Base-by-base conservation (phyloP, 2,329 filamentous ascomycete genomes). In the Capronia epimyces region DNA sequence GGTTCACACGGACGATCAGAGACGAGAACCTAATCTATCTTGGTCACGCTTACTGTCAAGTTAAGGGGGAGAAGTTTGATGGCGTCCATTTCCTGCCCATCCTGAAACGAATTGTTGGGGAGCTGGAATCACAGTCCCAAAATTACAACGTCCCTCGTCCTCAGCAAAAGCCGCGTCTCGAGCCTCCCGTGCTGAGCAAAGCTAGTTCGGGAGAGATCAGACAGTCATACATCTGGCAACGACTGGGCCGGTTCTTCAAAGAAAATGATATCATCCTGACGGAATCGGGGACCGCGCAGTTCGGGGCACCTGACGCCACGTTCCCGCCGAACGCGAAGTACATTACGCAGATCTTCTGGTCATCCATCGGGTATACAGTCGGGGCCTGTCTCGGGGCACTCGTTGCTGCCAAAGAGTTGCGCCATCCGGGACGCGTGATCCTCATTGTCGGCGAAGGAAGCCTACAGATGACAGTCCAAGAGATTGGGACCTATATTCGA, bases 1-100 rank as follows among this genome's bases (percentile, higher is more conserved):
- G 56, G 9, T 57, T 54, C 46, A 65, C 71, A 2, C 66, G 65
- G 32, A 64, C 69, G 22, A 72, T 71, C 1, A 65, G 65, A 12
- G 29, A 62, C 1, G 64, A 66, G 3, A 65, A 61, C 0, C 63
- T 63, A 15, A 61, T 71, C 22, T 61, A 55, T 8, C 60, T 71
- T 8, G 65, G 64, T 0, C 57, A 55, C 15, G 58, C 68, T 6
- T 50, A 44, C n/a, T 50, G 49, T 18, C 49, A 52, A 31, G 39
- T 57, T 6, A 37, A 50, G 21, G 46, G 27, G 16, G 34, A 55
- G 25, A 52, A 37, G 13, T 57, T 46, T 13, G 53, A 66, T 1
- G 49, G 49, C 12, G 62, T 63, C 37, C 63, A 69, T 5, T 65
- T 69, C 36, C 40, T 59, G 6, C 53, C 56, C 2, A 32, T 60